Evolutionary conservation across 2,329 filamentous ascomycete genomes (phyloP), one percentile per base, ranked within the genome.

Genomic region (Fusarium domesticum): DNA sequence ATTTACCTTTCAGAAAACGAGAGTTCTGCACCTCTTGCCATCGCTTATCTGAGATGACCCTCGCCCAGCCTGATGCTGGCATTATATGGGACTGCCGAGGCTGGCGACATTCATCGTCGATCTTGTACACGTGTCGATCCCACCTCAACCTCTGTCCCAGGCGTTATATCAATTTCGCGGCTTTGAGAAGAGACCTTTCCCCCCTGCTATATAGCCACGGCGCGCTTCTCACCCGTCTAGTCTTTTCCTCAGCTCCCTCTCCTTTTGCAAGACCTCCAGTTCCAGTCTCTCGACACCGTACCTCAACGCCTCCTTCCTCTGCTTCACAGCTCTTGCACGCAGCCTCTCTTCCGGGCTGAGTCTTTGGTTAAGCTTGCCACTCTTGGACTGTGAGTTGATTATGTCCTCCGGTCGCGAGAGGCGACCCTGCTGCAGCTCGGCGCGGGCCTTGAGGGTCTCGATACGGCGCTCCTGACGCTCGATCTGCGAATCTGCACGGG

Each of bases 211-310:
- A n/a, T n/a, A n/a, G n/a, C n/a, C 17, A 14, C n/a, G 10, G 4
- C 23, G 16, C 12, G 14, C 16, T 8, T 6, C 43, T 62, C 57
- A 67, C 11, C 55, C 58, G 8, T 76, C 74, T 35, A 81, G 53
- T 50, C 73, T 65, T 64, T 76, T 72, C 54, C 76, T 65, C 58
- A 83, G 56, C 65, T 83, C 79, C 50, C 78, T 70, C 68, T 83
- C 79, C 65, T 80, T 81, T 60, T 96, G 90, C 57, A 83, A 76
- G n/a, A 89, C 86, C 70, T 96, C 89, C 59, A 96, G 64, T 72
- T 93, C 88, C 53, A 96, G 67, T 48, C 90, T 78, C 63, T 93
- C 89, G 15, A 96, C 88, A 19, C 88, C 85, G 71, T 95, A 96
- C 64, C 87, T 84, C 57, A 96, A 70, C 38, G 89, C 81, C 67